Conservation (phyloP, 139 green algal species). For the Closterium sp. region DNA sequence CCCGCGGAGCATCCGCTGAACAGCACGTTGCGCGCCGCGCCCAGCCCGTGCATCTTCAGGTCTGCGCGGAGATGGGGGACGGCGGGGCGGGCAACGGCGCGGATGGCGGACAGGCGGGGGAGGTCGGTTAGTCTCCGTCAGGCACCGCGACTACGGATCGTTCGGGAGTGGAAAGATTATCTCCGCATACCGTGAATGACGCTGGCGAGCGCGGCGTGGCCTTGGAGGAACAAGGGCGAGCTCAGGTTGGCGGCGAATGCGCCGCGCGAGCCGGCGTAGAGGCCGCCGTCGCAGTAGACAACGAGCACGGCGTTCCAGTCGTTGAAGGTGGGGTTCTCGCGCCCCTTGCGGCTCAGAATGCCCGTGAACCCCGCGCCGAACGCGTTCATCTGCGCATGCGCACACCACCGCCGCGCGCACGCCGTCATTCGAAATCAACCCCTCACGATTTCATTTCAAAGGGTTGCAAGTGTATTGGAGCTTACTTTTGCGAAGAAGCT, state of each 20-base stretch:
- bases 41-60: background rate
- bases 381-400: background rate
- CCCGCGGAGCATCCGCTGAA: background rate
- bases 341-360: background rate
- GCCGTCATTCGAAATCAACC: background rate
- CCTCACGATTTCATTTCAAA: too few species aligned
- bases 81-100: background rate
- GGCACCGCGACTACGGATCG: too few species aligned
- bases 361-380: background rate
- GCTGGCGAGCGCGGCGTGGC: background rate
- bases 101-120: background rate
- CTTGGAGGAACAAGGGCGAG: background rate
- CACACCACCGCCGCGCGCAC: background rate
- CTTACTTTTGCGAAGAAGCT: background rate
- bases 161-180: too few species aligned
- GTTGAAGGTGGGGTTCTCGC: background rate
- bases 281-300: conserved; percentile 1
- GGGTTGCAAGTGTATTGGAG: background rate
- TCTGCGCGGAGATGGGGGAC: too few species aligned
- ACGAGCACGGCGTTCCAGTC: conserved; percentile 8
- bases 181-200: background rate
- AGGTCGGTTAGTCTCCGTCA: too few species aligned
- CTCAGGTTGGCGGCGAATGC: background rate
- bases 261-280: conserved; percentile 5
- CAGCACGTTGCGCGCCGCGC: background rate